These are phyloP conservation scores for Ophiostoma piceae DNA, from an alignment of 2,329 filamentous ascomycete genomes.

Conservation along the genomic window DNA sequence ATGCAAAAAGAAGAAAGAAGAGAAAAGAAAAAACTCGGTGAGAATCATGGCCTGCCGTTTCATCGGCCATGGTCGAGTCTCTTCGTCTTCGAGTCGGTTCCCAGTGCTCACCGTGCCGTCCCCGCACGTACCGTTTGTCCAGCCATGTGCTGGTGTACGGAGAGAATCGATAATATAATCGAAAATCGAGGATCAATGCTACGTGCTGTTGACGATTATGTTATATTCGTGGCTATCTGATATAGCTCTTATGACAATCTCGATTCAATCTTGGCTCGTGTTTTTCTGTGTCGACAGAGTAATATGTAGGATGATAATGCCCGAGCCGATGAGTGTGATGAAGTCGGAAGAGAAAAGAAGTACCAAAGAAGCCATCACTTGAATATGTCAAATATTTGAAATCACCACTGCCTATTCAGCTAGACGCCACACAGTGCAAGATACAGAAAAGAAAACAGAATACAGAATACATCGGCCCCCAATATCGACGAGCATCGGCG, in stretches of 20 bases:
- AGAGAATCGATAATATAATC: not conserved
- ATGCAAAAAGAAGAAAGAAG: not conserved
- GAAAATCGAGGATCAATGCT: not conserved
- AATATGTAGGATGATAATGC: not conserved
- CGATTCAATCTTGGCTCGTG: not conserved
- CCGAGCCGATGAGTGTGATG: not conserved
- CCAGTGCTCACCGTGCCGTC: not conserved
- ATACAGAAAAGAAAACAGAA: too few relatives aligned
- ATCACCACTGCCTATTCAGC: not conserved
- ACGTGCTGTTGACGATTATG: not conserved
- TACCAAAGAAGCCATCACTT: not conserved
- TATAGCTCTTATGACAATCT: not conserved
- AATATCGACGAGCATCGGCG: not conserved
- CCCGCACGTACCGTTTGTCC: not conserved
- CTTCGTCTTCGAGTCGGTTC: not conserved
- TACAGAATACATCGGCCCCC: not conserved
- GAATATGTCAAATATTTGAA: too few relatives aligned
- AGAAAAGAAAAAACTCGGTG: not conserved
- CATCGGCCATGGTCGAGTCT: not conserved
- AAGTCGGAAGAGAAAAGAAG: not conserved
- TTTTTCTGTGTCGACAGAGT: not conserved
- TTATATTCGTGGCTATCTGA: not conserved
- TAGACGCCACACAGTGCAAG: too few relatives aligned
- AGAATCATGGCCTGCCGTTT: not conserved
- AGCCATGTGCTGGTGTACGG: slow-evolving; percentile 1